Percentiles rank a stretch among this genome's conserved stretches.
These are phyloP conservation scores for Penicillium thymicola DNA, from an alignment of 2,329 filamentous ascomycete genomes.

Conservation along the genomic window DNA sequence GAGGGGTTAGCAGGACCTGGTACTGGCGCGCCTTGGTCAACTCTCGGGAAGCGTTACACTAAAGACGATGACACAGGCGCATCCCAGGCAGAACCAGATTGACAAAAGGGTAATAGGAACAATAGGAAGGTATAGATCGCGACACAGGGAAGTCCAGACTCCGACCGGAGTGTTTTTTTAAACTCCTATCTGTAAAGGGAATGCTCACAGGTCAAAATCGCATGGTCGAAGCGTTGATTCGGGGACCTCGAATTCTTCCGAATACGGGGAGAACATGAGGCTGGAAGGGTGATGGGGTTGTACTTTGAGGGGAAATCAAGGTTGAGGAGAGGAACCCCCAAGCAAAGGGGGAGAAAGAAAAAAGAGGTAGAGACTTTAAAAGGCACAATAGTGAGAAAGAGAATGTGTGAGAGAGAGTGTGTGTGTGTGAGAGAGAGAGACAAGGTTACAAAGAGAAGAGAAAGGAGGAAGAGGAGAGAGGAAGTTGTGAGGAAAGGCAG, in stretches of 20 bases:
- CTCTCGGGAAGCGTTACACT: slow-evolving; percentile 37
- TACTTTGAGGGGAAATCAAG: not conserved
- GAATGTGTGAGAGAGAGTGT: slow-evolving; percentile 2
- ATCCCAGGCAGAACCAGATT: slow-evolving; percentile 33
- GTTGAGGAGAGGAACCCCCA: slow-evolving; percentile 3
- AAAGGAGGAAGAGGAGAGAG: slow-evolving; percentile 2
- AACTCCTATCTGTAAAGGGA: slow-evolving; percentile 4
- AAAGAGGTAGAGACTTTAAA: slow-evolving; percentile 8
- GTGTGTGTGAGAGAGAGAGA: slow-evolving; percentile 14
- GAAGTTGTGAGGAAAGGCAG: slow-evolving; percentile 12
- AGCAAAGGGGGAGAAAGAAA: not conserved
- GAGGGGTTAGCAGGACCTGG: slow-evolving; percentile 34
- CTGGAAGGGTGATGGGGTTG: slow-evolving; percentile 8
- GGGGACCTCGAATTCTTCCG: slow-evolving; percentile 29
- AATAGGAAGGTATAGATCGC: slow-evolving; percentile 4
- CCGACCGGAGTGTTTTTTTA: slow-evolving; percentile 16
- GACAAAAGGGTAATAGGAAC: slow-evolving; percentile 16
- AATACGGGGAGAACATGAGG: slow-evolving; percentile 30
- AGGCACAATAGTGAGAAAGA: slow-evolving; percentile 9
- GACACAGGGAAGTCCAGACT: slow-evolving; percentile 11
- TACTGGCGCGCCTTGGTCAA: slow-evolving; percentile 32
- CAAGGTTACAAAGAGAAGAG: slow-evolving; percentile 12
- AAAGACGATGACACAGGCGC: slow-evolving; percentile 38
- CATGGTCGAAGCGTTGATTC: slow-evolving; percentile 29
- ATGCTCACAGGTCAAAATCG: slow-evolving; percentile 28